phyloP scores from a whole-genome alignment of 1,139 yeast genomes.

The Sugiyamaella pinicola region DNA sequence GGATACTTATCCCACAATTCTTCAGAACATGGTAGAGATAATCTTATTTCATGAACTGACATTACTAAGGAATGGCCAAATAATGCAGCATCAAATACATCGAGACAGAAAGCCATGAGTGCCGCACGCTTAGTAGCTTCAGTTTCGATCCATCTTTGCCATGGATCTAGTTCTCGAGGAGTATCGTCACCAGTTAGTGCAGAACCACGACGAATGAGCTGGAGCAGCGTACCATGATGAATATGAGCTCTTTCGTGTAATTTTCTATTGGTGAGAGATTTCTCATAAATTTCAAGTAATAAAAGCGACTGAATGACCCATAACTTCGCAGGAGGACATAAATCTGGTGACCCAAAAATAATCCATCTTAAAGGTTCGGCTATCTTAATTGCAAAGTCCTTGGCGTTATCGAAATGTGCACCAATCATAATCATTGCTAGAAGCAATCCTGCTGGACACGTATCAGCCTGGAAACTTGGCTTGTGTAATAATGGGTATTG shows the following conservation, averaged over 20 bases:
- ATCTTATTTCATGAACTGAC: conserved; percentile 69
- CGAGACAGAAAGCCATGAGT: conserved; percentile 76
- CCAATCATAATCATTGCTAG: conserved; percentile 62
- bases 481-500: conserved; percentile 63
- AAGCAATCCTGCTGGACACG: conserved; percentile 55
- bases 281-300: conserved; percentile 67
- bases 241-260: conserved; percentile 72
- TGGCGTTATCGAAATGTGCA: conserved; percentile 46
- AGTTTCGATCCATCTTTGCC: conserved; percentile 71
- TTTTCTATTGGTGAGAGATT: conserved; percentile 54
- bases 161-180: conserved; percentile 36
- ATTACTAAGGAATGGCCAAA: conserved; percentile 75
- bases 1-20: conserved; percentile 64
- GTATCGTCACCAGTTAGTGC: conserved; percentile 46
- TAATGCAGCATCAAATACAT: conserved; percentile 75
- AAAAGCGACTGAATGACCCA: conserved; percentile 70
- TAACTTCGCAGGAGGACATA: conserved; percentile 56
- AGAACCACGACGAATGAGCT: conserved; percentile 70
- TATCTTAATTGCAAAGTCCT: conserved; percentile 49
- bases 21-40: conserved; percentile 79
- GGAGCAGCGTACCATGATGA: conserved; percentile 77
- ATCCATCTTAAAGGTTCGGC: conserved; percentile 65
- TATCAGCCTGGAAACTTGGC: conserved; percentile 61
- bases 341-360: conserved; percentile 60
- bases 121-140: conserved; percentile 80